phyloP scores from a whole-genome alignment of 75 land plant genomes.

The Pinus tabuliformis region DNA sequence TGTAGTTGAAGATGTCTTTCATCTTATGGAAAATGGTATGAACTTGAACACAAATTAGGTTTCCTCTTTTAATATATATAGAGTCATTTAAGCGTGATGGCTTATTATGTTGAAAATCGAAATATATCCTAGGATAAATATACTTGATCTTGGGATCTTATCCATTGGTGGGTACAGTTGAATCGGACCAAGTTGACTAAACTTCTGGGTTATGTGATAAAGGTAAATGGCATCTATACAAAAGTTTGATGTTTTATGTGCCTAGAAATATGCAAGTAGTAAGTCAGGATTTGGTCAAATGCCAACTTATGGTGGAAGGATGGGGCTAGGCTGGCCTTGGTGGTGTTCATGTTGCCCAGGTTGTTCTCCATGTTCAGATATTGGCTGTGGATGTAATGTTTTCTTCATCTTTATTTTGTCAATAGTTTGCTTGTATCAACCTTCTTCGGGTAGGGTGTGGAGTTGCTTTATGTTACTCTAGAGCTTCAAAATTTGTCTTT shows the following conservation, averaged over 20 bases:
- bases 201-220: background rate
- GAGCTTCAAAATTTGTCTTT: constrained; percentile 5
- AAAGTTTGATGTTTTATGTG: too few species aligned
- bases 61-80: background rate
- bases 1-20: background rate
- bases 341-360: background rate
- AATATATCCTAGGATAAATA: background rate
- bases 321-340: background rate
- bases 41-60: background rate
- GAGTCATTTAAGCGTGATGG: background rate
- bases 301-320: background rate
- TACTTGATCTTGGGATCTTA: background rate
- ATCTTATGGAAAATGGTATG: background rate
- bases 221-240: too few species aligned
- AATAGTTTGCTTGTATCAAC: background rate
- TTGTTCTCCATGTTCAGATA: background rate
- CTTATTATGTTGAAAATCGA: background rate
- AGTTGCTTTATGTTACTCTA: background rate
- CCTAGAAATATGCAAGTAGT: too few species aligned
- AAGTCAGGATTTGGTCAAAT: background rate
- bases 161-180: background rate
- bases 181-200: background rate
- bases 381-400: background rate
- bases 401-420: background rate
- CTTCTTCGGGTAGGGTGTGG: background rate